Percentiles rank a stretch among this genome's conserved stretches.
Conservation (phyloP, 352 stramenopile genomes). For the Pythium aphanidermatum region DNA sequence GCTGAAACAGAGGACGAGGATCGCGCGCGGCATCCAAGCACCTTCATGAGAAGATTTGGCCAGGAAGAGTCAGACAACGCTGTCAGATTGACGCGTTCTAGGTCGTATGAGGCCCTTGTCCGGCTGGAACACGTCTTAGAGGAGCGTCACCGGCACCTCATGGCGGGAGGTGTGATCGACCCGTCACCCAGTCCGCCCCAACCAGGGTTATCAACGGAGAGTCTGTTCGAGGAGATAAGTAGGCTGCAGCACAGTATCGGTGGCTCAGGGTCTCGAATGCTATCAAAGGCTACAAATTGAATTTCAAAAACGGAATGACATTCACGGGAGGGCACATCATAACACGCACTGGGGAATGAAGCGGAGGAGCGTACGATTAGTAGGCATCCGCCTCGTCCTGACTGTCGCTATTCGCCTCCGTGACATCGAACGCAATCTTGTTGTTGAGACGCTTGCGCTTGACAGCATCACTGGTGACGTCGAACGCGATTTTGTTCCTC, state of each 20-base stretch:
- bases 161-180: constrained; percentile 36
- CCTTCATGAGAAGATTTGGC: too few relatives aligned
- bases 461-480: constrained; percentile 10
- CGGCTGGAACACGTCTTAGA: constrained; percentile 71
- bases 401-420: too few relatives aligned
- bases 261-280: too few relatives aligned
- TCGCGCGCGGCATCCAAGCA: too few relatives aligned
- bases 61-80: not conserved
- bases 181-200: not conserved
- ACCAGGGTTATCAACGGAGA: not conserved
- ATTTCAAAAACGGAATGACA: too few relatives aligned
- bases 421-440: constrained; percentile 12
- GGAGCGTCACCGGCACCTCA: constrained; percentile 59
- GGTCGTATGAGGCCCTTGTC: constrained; percentile 72
- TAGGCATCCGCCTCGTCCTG: too few relatives aligned
- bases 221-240: constrained; percentile 26
- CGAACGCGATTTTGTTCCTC: constrained; percentile 29
- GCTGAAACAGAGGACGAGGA: too few relatives aligned
- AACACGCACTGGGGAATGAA: too few relatives aligned
- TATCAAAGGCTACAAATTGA: too few relatives aligned
- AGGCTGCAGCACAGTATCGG: constrained; percentile 23
- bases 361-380: too few relatives aligned
- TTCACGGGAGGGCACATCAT: too few relatives aligned
- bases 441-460: constrained; percentile 8
- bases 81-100: constrained; percentile 16